A percentile compares a stretch with the other conserved stretches of the same genome.
phyloP scores from a whole-genome alignment of 495 filamentous ascomycete genomes.

The Xylaria curta region DNA sequence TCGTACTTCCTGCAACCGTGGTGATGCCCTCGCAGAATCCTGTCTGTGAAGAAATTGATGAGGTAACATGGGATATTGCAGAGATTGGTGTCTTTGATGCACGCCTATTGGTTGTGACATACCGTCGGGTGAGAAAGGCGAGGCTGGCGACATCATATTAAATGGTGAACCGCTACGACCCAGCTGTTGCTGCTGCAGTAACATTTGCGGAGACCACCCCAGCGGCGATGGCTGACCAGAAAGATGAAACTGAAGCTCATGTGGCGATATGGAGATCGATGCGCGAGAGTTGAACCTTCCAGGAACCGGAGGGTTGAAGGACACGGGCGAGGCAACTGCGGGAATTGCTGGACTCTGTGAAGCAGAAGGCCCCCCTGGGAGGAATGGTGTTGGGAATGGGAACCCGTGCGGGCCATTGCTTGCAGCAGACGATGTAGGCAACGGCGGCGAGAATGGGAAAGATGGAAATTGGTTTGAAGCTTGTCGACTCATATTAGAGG shows the following conservation, averaged over 20 bases:
- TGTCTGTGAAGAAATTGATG: conserved; percentile 60
- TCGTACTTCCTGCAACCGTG: conserved; percentile 59
- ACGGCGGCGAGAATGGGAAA: conserved; percentile 75
- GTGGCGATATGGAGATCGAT: conserved; percentile 56
- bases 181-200: conserved; percentile 59
- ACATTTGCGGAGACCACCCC: conserved; percentile 62
- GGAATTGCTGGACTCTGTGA: conserved; percentile 64
- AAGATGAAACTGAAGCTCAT: conserved; percentile 53
- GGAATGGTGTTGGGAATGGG: conserved; percentile 63
- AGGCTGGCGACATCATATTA: conserved; percentile 58
- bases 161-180: conserved; percentile 64
- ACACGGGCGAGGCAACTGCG: conserved; percentile 59
- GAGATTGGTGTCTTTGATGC: conserved; percentile 64
- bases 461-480: conserved; percentile 66
- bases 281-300: conserved; percentile 61
- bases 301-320: conserved; percentile 57
- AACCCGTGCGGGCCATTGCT: conserved; percentile 66
- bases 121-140: conserved; percentile 58
- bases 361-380: conserved; percentile 58
- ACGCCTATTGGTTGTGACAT: conserved; percentile 47
- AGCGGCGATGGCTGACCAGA: conserved; percentile 51
- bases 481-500: conserved; percentile 61
- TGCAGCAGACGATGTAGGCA: conserved; percentile 68
- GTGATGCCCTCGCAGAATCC: conserved; percentile 58
- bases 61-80: conserved; percentile 62